phyloP scores from a whole-genome alignment of 2,329 filamentous ascomycete genomes.

The Esteya vermicola region DNA sequence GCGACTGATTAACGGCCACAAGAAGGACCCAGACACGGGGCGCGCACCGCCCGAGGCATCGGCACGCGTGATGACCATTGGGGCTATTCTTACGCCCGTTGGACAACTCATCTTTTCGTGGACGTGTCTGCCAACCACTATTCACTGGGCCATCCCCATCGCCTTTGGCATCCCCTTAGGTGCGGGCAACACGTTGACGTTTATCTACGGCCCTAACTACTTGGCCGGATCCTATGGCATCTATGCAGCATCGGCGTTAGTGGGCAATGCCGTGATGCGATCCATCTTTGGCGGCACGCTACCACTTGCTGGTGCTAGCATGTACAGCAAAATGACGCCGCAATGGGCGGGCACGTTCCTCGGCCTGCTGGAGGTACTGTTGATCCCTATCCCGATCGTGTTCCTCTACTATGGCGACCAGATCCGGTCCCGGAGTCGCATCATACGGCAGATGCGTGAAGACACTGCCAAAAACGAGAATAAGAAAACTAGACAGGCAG shows the following conservation, averaged over 20 bases:
- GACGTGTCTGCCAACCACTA: constrained; percentile 63
- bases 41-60: constrained; percentile 65
- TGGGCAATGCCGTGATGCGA: constrained; percentile 59
- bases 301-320: constrained; percentile 55
- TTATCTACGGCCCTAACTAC: constrained; percentile 70
- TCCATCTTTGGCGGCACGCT: constrained; percentile 55
- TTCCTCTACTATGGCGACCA: constrained; percentile 47
- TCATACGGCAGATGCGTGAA: constrained; percentile 27
- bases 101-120: constrained; percentile 81
- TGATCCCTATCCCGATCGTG: constrained; percentile 62
- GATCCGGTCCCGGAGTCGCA: constrained; percentile 31
- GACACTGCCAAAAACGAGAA: constrained; percentile 19
- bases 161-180: constrained; percentile 65
- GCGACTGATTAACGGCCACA: constrained; percentile 62
- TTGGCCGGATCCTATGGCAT: constrained; percentile 62
- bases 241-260: constrained; percentile 62
- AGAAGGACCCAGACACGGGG: constrained; percentile 60
- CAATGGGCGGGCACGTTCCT: constrained; percentile 64
- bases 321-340: constrained; percentile 53
- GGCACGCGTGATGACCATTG: constrained; percentile 66
- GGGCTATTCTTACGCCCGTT: constrained; percentile 56
- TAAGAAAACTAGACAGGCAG: constrained; percentile 13
- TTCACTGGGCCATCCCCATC: constrained; percentile 69
- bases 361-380: constrained; percentile 50
- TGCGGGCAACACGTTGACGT: constrained; percentile 56